phyloP scores from a whole-genome alignment of 306 rosid genomes.

The Calophaca sinica region DNA sequence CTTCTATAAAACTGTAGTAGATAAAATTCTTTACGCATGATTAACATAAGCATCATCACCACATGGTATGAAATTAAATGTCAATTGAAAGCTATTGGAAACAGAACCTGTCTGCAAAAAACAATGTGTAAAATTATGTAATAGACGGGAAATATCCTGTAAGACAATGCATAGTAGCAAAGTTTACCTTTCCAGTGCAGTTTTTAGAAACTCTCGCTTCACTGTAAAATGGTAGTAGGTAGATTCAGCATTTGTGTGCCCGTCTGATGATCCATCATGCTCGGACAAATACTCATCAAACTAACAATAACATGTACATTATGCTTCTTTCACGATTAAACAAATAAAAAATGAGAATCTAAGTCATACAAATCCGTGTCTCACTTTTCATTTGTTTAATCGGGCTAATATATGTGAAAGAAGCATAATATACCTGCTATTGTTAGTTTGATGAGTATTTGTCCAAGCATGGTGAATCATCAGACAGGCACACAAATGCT shows the following conservation, averaged over 20 bases:
- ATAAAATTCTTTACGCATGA: too few species aligned
- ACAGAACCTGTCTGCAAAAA: background rate
- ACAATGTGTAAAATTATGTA: constrained; percentile 23
- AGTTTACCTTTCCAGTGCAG: constrained; percentile 80
- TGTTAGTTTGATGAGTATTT: constrained; percentile 89
- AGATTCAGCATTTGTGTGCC: constrained; percentile 81
- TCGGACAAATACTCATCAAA: constrained; percentile 93
- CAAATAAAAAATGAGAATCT: constrained; percentile 26
- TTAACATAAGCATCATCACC: too few species aligned
- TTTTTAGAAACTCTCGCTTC: constrained; percentile 78
- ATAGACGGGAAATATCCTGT: constrained; percentile 29
- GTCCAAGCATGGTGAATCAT: constrained; percentile 92
- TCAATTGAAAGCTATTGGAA: too few species aligned
- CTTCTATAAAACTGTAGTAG: too few species aligned
- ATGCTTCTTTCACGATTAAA: constrained; percentile 32
- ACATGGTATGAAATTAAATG: too few species aligned
- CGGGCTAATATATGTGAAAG: constrained; percentile 9
- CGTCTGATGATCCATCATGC: constrained; percentile 93
- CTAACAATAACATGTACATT: constrained; percentile 55
- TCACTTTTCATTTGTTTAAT: constrained; percentile 31
- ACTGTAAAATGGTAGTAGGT: constrained; percentile 96
- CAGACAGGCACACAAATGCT: constrained; percentile 85
- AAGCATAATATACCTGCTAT: constrained; percentile 33
- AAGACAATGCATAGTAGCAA: constrained; percentile 31
- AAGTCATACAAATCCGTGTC: background rate